Evolutionary conservation across 2,329 filamentous ascomycete species (phyloP), one percentile per base, ranked within the genome.

Genomic region (Sporothrix mexicana): DNA sequence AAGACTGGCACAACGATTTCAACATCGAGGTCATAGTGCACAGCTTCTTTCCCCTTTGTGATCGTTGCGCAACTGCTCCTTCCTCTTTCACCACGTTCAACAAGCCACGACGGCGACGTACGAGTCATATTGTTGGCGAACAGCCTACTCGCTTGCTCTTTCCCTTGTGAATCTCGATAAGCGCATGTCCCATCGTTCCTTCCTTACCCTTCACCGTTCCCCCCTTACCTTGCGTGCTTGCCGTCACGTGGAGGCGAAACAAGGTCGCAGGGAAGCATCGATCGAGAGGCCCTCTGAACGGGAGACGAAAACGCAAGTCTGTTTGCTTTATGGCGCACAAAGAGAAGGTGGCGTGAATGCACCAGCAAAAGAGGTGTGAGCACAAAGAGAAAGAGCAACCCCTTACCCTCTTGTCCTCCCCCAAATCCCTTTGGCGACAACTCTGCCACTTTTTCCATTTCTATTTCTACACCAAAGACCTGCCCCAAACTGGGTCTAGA

Each of bases 171-270:
- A 45, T 10, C 55, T 36, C 55, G 55, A 36, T 59, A 59, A 59
- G 55, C 25, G 30, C 25, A 25, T 36, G 30, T 25, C 13, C 55
- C 25, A 59, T 36, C 55, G 25, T 36, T 13, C 55, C 25, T 59
- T 25, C 25, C 55, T 59, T 30, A 25, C 55, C 23, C 36, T 12
- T 9, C 25, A 5, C 25, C 7, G 30, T 36, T n/a, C n/a, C 8
- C 20, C 59, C 36, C 36, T 13, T 64, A 13, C 30, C 2, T 64
- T 64, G 59, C 59, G 59, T 23, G 41, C 36, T 45, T 64, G 36
- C 36, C 17, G 17, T 62, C 59, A 64, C 59, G 59, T 64, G 36
- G 36, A 45, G 59, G 59, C 36, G n/a, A 64, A 64, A 23, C 59
- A 43, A 15, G 4, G 20, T 43, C 17, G 59, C 59, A 36, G 12